A percentile compares a stretch with the other conserved stretches of the same genome.
Evolutionary conservation across 2,329 filamentous ascomycete genomes (phyloP).

Genomic region (Pezicula rhizophila): DNA sequence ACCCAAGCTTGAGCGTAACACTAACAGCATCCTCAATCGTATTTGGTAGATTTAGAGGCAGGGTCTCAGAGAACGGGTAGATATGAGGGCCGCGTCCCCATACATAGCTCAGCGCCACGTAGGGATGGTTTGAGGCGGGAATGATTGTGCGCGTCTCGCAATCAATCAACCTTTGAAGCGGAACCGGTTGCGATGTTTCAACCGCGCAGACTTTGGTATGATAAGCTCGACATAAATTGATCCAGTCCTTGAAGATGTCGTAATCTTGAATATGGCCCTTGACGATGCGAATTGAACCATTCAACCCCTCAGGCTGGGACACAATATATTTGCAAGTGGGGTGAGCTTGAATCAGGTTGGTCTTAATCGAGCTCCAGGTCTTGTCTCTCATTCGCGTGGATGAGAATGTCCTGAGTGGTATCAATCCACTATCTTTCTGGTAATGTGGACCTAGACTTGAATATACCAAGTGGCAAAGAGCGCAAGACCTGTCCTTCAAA

Average conservation of each 20-base stretch:
- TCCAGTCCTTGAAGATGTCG: conserved; percentile 1
- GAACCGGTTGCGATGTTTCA: neutral
- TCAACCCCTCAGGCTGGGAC: neutral
- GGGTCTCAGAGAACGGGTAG: conserved; percentile 12
- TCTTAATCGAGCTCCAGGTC: conserved; percentile 2
- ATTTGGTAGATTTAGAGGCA: conserved; percentile 5
- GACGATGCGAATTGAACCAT: conserved; percentile 1
- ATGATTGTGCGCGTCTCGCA: conserved; percentile 4
- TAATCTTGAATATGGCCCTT: conserved; percentile 1
- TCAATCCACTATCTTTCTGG: neutral
- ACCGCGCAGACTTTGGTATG: conserved; percentile 1
- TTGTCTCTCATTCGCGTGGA: conserved; percentile 3
- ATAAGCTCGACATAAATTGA: conserved; percentile 2
- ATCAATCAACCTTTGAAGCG: conserved; percentile 4
- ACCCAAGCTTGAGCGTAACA: conserved; percentile 14
- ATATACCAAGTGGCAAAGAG: conserved; percentile 1
- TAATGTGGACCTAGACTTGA: neutral
- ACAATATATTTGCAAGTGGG: conserved; percentile 1
- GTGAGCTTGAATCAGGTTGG: conserved; percentile 2
- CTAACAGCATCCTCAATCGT: conserved; percentile 20
- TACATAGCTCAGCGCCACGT: conserved; percentile 9
- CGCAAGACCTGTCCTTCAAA: neutral
- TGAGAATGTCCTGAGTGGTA: conserved; percentile 2
- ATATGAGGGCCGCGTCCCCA: conserved; percentile 1
- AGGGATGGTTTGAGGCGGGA: conserved; percentile 1